phyloP scores from a whole-genome alignment of 176 grass and related monocot genomes.

The Leersia perrieri region DNA sequence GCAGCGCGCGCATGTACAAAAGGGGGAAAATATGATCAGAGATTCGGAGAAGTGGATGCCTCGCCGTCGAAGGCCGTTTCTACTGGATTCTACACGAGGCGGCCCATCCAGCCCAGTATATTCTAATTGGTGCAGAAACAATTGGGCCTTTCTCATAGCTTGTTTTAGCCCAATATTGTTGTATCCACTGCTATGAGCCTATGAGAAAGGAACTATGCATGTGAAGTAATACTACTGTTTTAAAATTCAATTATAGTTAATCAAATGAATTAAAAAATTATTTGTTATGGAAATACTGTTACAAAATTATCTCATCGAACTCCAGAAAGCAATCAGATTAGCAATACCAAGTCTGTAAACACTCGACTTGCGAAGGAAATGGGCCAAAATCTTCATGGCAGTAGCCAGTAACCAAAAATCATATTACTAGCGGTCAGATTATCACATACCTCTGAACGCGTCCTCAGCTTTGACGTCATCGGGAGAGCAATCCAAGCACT shows the following conservation, averaged over 20 bases:
- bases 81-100: background rate
- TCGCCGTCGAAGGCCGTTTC: background rate
- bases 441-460: slow-evolving; percentile 39
- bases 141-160: background rate
- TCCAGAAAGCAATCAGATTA: background rate
- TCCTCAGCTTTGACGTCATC: slow-evolving; percentile 25
- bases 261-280: background rate
- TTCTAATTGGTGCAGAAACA: background rate
- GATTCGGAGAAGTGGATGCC: background rate
- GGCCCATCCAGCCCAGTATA: background rate
- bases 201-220: background rate
- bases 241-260: background rate
- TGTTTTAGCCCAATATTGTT: background rate
- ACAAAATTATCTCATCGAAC: background rate
- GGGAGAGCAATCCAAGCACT: slow-evolving; percentile 49
- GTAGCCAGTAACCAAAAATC: background rate
- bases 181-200: background rate
- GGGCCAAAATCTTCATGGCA: background rate
- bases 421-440: no score
- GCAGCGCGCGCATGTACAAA: background rate
- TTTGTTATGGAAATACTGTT: background rate
- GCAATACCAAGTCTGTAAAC: background rate
- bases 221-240: background rate
- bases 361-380: no score
- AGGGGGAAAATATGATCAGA: background rate